Conservation (phyloP, 192 early-diverging fungal species). For the Linderina pennispora region DNA sequence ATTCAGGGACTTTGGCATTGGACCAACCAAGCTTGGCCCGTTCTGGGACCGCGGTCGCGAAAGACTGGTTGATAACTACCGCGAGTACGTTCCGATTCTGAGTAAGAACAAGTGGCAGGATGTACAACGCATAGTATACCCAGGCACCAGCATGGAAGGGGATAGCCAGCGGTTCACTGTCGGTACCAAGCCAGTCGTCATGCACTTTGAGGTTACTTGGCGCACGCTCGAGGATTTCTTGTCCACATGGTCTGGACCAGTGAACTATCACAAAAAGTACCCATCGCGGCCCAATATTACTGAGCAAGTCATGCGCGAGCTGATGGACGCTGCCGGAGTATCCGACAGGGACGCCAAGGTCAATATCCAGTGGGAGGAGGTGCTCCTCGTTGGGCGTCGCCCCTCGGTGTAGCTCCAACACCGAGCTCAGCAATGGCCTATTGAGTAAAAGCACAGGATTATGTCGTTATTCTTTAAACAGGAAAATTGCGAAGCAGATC, state of each 20-base stretch:
- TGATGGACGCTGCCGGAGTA: constrained; percentile 24
- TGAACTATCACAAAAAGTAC: constrained; percentile 9
- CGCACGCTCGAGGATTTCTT: constrained; percentile 11
- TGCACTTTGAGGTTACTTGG: constrained; percentile 25
- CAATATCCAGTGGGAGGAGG: constrained; percentile 28
- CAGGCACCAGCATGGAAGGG: constrained; percentile 11
- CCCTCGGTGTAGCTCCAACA: no score
- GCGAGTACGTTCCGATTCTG: constrained; percentile 18
- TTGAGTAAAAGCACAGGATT: no score
- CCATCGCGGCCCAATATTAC: constrained; percentile 14
- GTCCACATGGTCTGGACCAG: constrained; percentile 17
- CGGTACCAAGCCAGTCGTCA: constrained; percentile 7
- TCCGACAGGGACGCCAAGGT: constrained; percentile 22
- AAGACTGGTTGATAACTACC: constrained; percentile 17
- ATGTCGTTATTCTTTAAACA: no score
- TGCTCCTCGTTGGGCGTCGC: constrained; percentile 18
- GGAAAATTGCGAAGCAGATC: no score
- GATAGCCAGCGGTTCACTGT: no score
- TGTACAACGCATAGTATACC: constrained; percentile 14
- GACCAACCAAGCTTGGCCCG: constrained; percentile 3
- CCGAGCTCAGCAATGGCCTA: no score
- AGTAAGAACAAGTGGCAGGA: constrained; percentile 4
- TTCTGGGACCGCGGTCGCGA: constrained; percentile 30
- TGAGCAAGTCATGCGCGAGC: constrained; percentile 6
- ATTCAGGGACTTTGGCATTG: constrained; percentile 17